Percentiles rank a stretch among this genome's conserved stretches.
phyloP scores from a whole-genome alignment of 352 stramenopile genomes.

The Globisporangium canariense region DNA sequence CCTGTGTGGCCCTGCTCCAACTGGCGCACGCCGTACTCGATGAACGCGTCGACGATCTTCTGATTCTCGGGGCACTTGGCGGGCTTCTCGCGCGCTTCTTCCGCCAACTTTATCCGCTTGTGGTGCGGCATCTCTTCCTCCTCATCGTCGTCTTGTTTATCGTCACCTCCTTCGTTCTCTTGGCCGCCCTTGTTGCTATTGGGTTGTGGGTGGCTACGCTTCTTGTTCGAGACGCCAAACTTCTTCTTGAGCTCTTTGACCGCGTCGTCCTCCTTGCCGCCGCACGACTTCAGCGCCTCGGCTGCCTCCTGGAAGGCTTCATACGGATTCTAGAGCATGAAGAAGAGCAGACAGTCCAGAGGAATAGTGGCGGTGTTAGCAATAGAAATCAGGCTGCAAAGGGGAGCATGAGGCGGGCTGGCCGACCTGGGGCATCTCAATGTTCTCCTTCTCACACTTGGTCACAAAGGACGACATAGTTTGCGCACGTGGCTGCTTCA shows the following conservation, averaged over 20 bases:
- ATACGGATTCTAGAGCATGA: slow-evolving; percentile 27
- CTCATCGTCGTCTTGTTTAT: slow-evolving; percentile 16
- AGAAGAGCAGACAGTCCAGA: not conserved
- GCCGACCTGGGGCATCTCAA: slow-evolving; percentile 33
- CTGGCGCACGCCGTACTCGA: slow-evolving; percentile 58
- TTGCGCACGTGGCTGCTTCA: slow-evolving; percentile 26
- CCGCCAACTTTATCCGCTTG: slow-evolving; percentile 53
- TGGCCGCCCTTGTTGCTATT: slow-evolving; percentile 17
- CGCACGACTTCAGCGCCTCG: slow-evolving; percentile 25
- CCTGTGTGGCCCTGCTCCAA: slow-evolving; percentile 62
- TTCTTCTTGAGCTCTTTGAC: slow-evolving; percentile 32
- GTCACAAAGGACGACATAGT: slow-evolving; percentile 29
- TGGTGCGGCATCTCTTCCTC: slow-evolving; percentile 37
- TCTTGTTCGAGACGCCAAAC: slow-evolving; percentile 24
- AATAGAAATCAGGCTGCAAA: too few species aligned
- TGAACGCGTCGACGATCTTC: slow-evolving; percentile 73
- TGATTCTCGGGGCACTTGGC: slow-evolving; percentile 54
- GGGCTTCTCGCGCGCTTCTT: slow-evolving; percentile 47
- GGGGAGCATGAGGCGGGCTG: too few species aligned
- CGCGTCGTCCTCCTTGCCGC: slow-evolving; percentile 35
- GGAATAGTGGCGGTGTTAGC: not conserved
- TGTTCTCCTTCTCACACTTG: slow-evolving; percentile 38
- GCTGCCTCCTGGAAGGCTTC: slow-evolving; percentile 33
- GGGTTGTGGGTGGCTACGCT: slow-evolving; percentile 12
- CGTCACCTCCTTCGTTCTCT: slow-evolving; percentile 10